phyloP scores from a whole-genome alignment of 1,284 basidiomycete genomes.

The Naganishia cerealis region DNA sequence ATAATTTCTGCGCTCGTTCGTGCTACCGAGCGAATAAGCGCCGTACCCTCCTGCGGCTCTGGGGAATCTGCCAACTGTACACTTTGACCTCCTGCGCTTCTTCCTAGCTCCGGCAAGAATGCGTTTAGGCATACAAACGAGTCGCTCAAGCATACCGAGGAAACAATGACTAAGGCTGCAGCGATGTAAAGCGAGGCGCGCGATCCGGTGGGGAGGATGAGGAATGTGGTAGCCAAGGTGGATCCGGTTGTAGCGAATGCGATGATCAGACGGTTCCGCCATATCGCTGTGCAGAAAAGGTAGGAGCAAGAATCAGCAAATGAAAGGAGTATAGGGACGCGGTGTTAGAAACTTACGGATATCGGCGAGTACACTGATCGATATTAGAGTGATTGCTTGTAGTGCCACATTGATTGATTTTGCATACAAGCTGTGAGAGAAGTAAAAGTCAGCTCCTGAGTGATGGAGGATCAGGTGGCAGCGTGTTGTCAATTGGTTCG shows the following conservation, averaged over 20 bases:
- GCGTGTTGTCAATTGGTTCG: background rate
- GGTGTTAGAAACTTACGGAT: conserved; percentile 62
- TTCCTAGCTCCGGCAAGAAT: conserved; percentile 71
- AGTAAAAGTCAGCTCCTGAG: background rate
- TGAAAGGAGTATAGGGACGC: background rate
- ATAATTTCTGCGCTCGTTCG: conserved; percentile 30
- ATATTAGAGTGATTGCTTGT: conserved; percentile 85
- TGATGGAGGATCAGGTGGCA: background rate
- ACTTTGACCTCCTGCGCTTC: conserved; percentile 35
- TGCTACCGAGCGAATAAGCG: conserved; percentile 34
- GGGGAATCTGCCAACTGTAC: conserved; percentile 7
- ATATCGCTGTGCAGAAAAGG: conserved; percentile 60
- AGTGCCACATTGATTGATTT: conserved; percentile 80
- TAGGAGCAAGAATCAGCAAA: background rate
- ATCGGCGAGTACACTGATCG: conserved; percentile 83
- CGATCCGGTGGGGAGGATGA: conserved; percentile 67
- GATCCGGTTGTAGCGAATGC: conserved; percentile 72
- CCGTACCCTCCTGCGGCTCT: conserved; percentile 37
- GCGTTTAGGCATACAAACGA: conserved; percentile 84
- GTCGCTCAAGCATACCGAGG: conserved; percentile 79
- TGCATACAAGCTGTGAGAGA: conserved; percentile 67
- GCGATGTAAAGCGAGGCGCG: conserved; percentile 62
- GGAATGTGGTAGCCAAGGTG: conserved; percentile 65
- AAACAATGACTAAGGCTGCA: conserved; percentile 63
- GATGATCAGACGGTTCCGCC: conserved; percentile 74